Percentiles rank a stretch among this genome's conserved stretches.
Evolutionary conservation across 2,329 filamentous ascomycete genomes (phyloP).

Genomic region (Cladosporium austrohemisphaericum): DNA sequence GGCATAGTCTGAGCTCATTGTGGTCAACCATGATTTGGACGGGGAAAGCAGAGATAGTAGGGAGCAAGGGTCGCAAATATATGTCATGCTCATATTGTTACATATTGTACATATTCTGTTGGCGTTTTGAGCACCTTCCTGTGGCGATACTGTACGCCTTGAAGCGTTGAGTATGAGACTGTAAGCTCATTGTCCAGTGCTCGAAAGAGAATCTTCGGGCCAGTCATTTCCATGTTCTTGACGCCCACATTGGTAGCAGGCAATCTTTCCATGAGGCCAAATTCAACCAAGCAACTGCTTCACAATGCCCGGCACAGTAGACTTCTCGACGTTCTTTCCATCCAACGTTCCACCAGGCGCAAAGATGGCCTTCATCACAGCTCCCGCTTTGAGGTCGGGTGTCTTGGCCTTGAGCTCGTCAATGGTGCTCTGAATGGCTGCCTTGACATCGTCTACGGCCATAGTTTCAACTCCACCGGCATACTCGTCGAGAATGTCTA

Average conservation of each 20-base stretch:
- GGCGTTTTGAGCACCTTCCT: no score
- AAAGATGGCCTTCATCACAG: slow-evolving; percentile 61
- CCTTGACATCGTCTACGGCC: slow-evolving; percentile 55
- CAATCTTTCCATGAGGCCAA: not conserved
- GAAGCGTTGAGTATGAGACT: no score
- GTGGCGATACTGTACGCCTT: no score
- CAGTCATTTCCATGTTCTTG: no score
- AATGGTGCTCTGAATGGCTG: slow-evolving; percentile 51
- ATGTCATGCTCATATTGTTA: no score
- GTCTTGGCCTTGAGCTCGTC: slow-evolving; percentile 47
- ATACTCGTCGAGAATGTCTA: slow-evolving; percentile 64
- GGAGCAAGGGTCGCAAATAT: no score
- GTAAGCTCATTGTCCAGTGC: no score
- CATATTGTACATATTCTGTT: no score
- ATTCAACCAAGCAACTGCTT: slow-evolving; percentile 39
- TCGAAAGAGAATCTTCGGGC: no score
- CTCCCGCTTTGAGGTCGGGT: slow-evolving; percentile 54
- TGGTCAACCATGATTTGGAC: no score
- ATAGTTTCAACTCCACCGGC: slow-evolving; percentile 56
- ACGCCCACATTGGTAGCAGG: not conserved
- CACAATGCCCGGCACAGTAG: slow-evolving; percentile 57
- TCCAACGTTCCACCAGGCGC: slow-evolving; percentile 51
- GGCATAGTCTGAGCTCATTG: no score
- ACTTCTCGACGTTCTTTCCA: slow-evolving; percentile 62
- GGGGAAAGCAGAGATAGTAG: no score